Evolutionary conservation across 257 asterid species (phyloP), one percentile per base, ranked within the genome.

Genomic region (Solanum paucissectum): DNA sequence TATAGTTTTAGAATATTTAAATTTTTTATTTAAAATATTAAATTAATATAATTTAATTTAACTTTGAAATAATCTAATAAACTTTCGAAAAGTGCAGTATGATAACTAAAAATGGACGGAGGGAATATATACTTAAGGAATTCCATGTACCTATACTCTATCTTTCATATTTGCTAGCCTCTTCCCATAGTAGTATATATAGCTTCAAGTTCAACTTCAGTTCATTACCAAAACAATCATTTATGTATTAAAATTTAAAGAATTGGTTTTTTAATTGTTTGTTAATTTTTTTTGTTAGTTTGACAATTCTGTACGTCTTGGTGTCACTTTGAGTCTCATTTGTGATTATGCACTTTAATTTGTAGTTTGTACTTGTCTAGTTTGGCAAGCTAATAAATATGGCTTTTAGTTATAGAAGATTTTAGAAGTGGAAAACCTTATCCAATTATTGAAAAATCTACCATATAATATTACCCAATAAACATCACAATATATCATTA

Each of bases 11-110:
- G 0, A 49, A 49, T 49, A 49, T 14, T 0, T 49, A 49, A 46
- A 12, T 4, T 5, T 14, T 14, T 49, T 14, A 7, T 0, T 0
- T 49, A 49, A 49, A 49, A 49, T 46, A 46, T 49, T 0, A 49
- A 49, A 49, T 49, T 49, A 13, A 49, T 49, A 49, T 49, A 49
- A 49, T 49, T 0, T 5, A 49, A 49, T 49, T 49, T 49, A 5
- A 49, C 8, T 49, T 13, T 12, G 2, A 49, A 49, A 14, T 49
- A 49, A 49, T 14, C 8, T 5, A 49, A 49, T 49, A 49, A 49
- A 49, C 1, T 49, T 2, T 1, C 0, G 1, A 49, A 49, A 49
- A 49, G 0, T 2, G 7, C 23, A 49, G 7, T 14, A 11, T 44
- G 14, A 44, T 44, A 14, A 49, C 7, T 49, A 49, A 16, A 5